Evolutionary conservation across 352 stramenopile species (phyloP).

Genomic region (Phytophthora sansomeana): DNA sequence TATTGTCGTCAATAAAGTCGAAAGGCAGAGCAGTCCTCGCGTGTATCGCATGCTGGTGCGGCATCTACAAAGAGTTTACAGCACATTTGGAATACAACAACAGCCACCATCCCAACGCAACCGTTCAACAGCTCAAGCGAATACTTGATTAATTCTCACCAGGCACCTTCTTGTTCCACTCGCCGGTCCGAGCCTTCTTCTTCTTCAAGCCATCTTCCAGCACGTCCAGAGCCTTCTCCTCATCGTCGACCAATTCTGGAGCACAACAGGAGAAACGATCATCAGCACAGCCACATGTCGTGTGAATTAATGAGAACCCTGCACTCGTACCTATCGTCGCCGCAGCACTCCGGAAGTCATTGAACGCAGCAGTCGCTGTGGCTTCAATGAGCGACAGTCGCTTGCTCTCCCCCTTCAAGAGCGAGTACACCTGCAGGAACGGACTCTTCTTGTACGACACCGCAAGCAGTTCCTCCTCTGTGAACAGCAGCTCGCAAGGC

Average conservation of each 20-base stretch:
- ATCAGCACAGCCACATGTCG: conserved; percentile 15
- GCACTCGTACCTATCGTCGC: conserved; percentile 60
- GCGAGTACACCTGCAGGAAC: conserved; percentile 66
- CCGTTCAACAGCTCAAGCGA: conserved; percentile 3
- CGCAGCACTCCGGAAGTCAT: conserved; percentile 54
- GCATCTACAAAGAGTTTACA: too few relatives aligned
- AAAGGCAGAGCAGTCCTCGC: too few relatives aligned
- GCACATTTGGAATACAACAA: neutral
- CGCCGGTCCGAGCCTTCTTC: conserved; percentile 76
- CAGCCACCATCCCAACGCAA: conserved; percentile 2
- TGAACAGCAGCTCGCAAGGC: conserved; percentile 62
- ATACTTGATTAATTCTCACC: conserved; percentile 36
- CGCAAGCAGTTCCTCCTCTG: conserved; percentile 46
- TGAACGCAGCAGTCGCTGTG: conserved; percentile 37
- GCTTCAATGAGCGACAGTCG: conserved; percentile 23
- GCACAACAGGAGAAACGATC: neutral
- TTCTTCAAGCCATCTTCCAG: conserved; percentile 80
- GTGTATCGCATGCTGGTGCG: too few relatives aligned
- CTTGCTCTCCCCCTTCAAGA: conserved; percentile 40
- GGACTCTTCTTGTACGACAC: conserved; percentile 72
- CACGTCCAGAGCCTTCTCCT: conserved; percentile 59
- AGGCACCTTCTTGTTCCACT: conserved; percentile 51
- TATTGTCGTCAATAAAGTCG: too few relatives aligned
- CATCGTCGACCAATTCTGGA: conserved; percentile 57
- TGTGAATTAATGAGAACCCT: neutral